phyloP scores from a whole-genome alignment of 2,329 filamentous ascomycete genomes.

The Trichophyton benhamiae region DNA sequence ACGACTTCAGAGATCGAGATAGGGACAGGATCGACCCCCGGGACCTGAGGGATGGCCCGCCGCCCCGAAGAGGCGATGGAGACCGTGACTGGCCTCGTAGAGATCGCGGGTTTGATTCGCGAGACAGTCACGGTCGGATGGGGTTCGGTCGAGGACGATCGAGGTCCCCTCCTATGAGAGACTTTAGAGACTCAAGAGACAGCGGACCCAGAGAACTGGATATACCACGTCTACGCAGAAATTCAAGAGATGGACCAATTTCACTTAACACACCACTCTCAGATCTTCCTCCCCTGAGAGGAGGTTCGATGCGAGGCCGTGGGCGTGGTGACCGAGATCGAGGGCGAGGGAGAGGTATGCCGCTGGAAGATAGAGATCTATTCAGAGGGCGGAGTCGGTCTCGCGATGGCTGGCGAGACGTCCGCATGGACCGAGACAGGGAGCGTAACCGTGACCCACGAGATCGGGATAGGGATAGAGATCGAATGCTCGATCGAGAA shows the following conservation, averaged over 20 bases:
- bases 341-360: slow-evolving; percentile 30
- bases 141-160: slow-evolving; percentile 37
- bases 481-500: slow-evolving; percentile 20
- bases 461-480: slow-evolving; percentile 23
- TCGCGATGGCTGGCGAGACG: slow-evolving; percentile 33
- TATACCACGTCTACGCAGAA: slow-evolving; percentile 30
- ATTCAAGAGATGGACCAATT: slow-evolving; percentile 33
- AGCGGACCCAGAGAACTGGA: slow-evolving; percentile 27
- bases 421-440: slow-evolving; percentile 17
- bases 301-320: slow-evolving; percentile 29
- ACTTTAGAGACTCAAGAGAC: slow-evolving; percentile 31
- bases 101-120: slow-evolving; percentile 35
- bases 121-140: slow-evolving; percentile 27
- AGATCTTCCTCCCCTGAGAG: slow-evolving; percentile 27
- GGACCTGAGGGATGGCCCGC: slow-evolving; percentile 23
- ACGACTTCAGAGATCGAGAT: slow-evolving; percentile 48
- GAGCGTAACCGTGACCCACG: slow-evolving; percentile 24
- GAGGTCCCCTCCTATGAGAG: slow-evolving; percentile 30
- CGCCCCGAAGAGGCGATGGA: slow-evolving; percentile 23
- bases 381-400: slow-evolving; percentile 35
- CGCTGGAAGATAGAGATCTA: slow-evolving; percentile 31
- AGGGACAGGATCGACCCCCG: slow-evolving; percentile 18
- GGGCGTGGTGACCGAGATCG: slow-evolving; percentile 34
- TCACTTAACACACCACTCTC: slow-evolving; percentile 26
- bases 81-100: slow-evolving; percentile 37